A percentile compares a stretch with the other conserved stretches of the same genome.
These are phyloP conservation scores for Trametes pubescens DNA, from an alignment of 1,284 basidiomycete species.

Conservation along the genomic window DNA sequence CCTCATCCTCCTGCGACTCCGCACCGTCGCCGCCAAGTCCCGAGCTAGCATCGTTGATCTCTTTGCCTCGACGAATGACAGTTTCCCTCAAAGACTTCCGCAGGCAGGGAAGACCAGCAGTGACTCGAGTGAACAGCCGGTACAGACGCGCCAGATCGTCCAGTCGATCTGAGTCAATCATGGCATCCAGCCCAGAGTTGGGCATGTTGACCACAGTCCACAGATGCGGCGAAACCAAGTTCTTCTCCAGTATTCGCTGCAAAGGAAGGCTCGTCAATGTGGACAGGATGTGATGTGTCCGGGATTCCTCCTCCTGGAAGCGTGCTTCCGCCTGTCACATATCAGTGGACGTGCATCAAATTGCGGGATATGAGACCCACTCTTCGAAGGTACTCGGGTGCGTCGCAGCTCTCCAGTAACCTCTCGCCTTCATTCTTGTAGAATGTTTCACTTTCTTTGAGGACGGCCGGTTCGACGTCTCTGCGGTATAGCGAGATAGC, in stretches of 20 bases:
- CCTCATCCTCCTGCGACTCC: slow-evolving; percentile 47
- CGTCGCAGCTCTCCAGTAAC: slow-evolving; percentile 80
- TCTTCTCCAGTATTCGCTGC: slow-evolving; percentile 78
- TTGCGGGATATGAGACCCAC: slow-evolving; percentile 55
- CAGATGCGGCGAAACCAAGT: slow-evolving; percentile 85
- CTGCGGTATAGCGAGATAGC: slow-evolving; percentile 80
- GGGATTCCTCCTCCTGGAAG: slow-evolving; percentile 85
- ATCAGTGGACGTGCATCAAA: slow-evolving; percentile 14
- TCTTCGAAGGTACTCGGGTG: slow-evolving; percentile 82
- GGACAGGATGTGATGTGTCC: slow-evolving; percentile 91
- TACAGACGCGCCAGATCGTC: slow-evolving; percentile 87
- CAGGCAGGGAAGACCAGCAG: slow-evolving; percentile 72
- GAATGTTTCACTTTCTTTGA: slow-evolving; percentile 82
- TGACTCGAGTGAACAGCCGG: slow-evolving; percentile 78
- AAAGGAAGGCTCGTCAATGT: slow-evolving; percentile 78
- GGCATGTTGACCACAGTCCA: slow-evolving; percentile 80
- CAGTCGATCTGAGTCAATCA: slow-evolving; percentile 86
- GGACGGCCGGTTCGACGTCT: slow-evolving; percentile 87
- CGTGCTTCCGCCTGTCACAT: slow-evolving; percentile 79
- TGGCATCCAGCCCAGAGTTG: slow-evolving; percentile 86
- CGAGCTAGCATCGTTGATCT: slow-evolving; percentile 69
- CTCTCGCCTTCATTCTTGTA: slow-evolving; percentile 82
- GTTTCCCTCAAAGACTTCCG: slow-evolving; percentile 80
- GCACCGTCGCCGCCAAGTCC: slow-evolving; percentile 47
- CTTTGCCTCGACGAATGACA: slow-evolving; percentile 79